Evolutionary conservation across 495 filamentous ascomycete species (phyloP).

Genomic region (Podospora fimiseda): DNA sequence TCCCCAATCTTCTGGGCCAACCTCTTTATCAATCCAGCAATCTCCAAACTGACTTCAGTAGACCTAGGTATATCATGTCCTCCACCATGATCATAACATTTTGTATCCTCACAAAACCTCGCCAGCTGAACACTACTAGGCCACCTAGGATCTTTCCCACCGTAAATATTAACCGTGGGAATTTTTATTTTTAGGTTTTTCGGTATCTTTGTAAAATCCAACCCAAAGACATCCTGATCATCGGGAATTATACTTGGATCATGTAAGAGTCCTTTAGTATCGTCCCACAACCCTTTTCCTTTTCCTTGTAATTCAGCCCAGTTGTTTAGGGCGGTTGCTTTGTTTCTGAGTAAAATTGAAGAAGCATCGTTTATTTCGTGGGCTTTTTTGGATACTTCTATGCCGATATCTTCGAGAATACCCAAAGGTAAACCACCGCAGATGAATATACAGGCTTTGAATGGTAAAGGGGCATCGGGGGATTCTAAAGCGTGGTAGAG

Average conservation of each 20-base stretch:
- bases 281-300: slow-evolving; percentile 26
- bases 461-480: slow-evolving; percentile 35
- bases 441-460: slow-evolving; percentile 56
- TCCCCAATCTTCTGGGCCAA: slow-evolving; percentile 16
- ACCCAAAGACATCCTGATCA: slow-evolving; percentile 39
- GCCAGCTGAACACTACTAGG: slow-evolving; percentile 50
- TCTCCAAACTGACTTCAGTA: slow-evolving; percentile 20
- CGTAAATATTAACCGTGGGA: slow-evolving; percentile 59
- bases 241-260: slow-evolving; percentile 19
- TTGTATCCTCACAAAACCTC: slow-evolving; percentile 46
- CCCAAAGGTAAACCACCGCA: slow-evolving; percentile 47
- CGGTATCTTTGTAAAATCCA: slow-evolving; percentile 44
- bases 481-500: slow-evolving; percentile 33
- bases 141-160: slow-evolving; percentile 52
- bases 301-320: slow-evolving; percentile 24
- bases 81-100: slow-evolving; percentile 48
- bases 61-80: slow-evolving; percentile 45
- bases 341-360: slow-evolving; percentile 18
- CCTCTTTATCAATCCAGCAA: slow-evolving; percentile 23
- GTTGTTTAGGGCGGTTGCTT: slow-evolving; percentile 26
- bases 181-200: slow-evolving; percentile 41
- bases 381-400: slow-evolving; percentile 40
- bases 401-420: slow-evolving; percentile 46
- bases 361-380: slow-evolving; percentile 32
- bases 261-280: slow-evolving; percentile 27